Evolutionary conservation across 192 early-diverging fungal genomes (phyloP).

Genomic region (Fimicolochytrium jonesii): DNA sequence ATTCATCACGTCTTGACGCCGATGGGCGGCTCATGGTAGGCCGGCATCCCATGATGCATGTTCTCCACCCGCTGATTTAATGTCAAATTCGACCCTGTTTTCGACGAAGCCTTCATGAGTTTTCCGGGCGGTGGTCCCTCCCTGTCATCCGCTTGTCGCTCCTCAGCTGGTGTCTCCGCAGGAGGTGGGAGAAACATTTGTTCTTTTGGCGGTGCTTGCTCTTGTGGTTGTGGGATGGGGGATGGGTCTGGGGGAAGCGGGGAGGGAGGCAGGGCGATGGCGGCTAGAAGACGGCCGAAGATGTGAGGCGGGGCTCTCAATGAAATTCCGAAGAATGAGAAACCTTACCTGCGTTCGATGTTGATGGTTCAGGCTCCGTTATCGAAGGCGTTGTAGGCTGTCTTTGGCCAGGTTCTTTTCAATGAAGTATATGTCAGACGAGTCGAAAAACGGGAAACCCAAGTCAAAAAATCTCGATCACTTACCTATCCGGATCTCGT

Average conservation of each 20-base stretch:
- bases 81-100: conserved; percentile 31
- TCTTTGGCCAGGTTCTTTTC: too few species aligned
- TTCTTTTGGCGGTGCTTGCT: too few species aligned
- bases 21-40: conserved; percentile 45
- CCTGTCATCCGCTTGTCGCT: not conserved
- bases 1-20: too few species aligned
- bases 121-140: not conserved
- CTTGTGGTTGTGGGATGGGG: too few species aligned
- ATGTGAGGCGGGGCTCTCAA: not conserved
- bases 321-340: not conserved
- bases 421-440: too few species aligned
- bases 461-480: too few species aligned
- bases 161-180: not conserved
- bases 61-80: conserved; percentile 43
- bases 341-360: not conserved
- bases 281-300: conserved; percentile 24
- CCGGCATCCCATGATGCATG: conserved; percentile 53
- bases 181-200: too few species aligned
- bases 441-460: too few species aligned
- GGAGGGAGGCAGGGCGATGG: conserved; percentile 35
- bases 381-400: not conserved
- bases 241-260: conserved; percentile 28
- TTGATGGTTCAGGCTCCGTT: not conserved
- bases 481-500: conserved; percentile 41
- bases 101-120: conserved; percentile 19